Conservation (phyloP, 176 grass and related monocot genomes). For the Luzula sylvatica region DNA sequence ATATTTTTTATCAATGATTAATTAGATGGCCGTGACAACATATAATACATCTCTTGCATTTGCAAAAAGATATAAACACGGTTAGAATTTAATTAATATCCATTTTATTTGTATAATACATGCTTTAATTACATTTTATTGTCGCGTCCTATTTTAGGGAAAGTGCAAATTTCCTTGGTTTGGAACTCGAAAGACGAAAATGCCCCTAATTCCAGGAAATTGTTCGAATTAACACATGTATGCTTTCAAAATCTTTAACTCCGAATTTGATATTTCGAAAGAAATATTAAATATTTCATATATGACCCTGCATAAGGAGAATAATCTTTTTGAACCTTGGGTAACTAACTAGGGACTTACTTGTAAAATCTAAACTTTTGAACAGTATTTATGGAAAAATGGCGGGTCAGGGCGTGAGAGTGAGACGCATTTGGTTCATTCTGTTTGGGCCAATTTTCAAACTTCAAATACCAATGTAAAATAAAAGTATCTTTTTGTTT, state of each 20-base stretch:
- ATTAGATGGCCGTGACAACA: conserved; percentile 89
- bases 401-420: conserved; percentile 53
- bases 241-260: conserved; percentile 20
- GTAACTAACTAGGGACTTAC: background rate
- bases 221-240: conserved; percentile 71
- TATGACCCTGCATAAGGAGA: background rate
- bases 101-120: conserved; percentile 6
- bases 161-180: conserved; percentile 88
- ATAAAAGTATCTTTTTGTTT: conserved; percentile 7
- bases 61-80: conserved; percentile 74
- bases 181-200: conserved; percentile 89
- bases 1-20: background rate
- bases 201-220: conserved; percentile 47
- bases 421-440: conserved; percentile 65
- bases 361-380: conserved; percentile 5
- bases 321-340: too few relatives aligned
- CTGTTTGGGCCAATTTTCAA: conserved; percentile 93
- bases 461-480: conserved; percentile 88
- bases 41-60: conserved; percentile 83
- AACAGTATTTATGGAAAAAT: conserved; percentile 75
- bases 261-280: background rate
- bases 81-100: conserved; percentile 18
- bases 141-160: conserved; percentile 32
- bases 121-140: background rate
- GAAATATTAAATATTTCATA: background rate